A percentile compares a stretch with the other conserved stretches of the same genome.
Evolutionary conservation across 257 asterid genomes (phyloP).

Genomic region (Nicotiana tabacum): DNA sequence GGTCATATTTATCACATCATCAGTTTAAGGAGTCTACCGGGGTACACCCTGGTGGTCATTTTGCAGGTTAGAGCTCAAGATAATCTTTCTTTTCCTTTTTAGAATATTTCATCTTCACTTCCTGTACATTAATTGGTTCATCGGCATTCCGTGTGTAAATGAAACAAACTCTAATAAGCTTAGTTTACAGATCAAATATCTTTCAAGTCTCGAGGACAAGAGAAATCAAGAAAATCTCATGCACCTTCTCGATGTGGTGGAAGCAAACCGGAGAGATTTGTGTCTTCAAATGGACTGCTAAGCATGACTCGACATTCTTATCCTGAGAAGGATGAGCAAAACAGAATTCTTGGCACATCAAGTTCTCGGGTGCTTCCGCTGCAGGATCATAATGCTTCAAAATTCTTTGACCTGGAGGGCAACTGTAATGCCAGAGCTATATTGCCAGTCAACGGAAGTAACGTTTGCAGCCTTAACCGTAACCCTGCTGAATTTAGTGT

Average conservation of each 20-base stretch:
- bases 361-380: not conserved
- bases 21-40: slow-evolving; percentile 26
- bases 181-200: slow-evolving; percentile 21
- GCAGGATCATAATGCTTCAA: slow-evolving; percentile 5
- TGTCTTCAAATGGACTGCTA: slow-evolving; percentile 10
- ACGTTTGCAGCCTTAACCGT: slow-evolving; percentile 31
- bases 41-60: slow-evolving; percentile 18
- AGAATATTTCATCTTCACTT: not conserved
- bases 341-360: slow-evolving; percentile 5
- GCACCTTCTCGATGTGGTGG: not conserved
- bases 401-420: slow-evolving; percentile 13
- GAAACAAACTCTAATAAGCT: not conserved
- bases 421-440: not conserved
- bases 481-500: slow-evolving; percentile 82
- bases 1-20: slow-evolving; percentile 29
- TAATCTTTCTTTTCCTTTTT: slow-evolving; percentile 18
- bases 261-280: slow-evolving; percentile 6
- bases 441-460: slow-evolving; percentile 11
- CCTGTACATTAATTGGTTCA: not conserved
- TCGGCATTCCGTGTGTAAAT: not conserved
- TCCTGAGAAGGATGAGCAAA: slow-evolving; percentile 17
- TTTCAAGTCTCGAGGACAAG: slow-evolving; percentile 16
- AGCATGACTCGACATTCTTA: slow-evolving; percentile 6
- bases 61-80: slow-evolving; percentile 33
- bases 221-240: slow-evolving; percentile 11